Evolutionary conservation across 495 filamentous ascomycete species (phyloP).

Genomic region (Penicillium parvum): DNA sequence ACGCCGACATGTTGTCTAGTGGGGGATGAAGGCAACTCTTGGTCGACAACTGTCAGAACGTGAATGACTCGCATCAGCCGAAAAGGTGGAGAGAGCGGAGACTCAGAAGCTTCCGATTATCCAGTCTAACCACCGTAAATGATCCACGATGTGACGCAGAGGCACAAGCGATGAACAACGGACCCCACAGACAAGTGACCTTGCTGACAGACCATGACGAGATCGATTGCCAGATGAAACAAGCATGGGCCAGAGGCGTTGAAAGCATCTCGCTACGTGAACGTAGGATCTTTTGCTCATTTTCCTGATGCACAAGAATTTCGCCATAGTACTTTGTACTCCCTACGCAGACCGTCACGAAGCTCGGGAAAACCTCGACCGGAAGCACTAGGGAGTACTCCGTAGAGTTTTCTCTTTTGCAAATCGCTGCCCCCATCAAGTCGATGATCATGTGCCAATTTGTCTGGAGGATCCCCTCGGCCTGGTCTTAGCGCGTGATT

Average conservation of each 20-base stretch:
- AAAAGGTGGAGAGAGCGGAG: too few species aligned
- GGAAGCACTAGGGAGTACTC: too few species aligned
- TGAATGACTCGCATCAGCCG: too few species aligned
- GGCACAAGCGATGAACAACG: background rate
- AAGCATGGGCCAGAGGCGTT: background rate
- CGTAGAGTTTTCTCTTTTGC: background rate
- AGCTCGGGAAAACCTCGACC: too few species aligned
- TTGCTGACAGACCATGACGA: background rate
- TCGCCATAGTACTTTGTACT: background rate
- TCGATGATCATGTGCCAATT: constrained; percentile 11
- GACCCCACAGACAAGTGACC: background rate
- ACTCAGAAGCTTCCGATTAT: too few species aligned
- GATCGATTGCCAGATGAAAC: background rate
- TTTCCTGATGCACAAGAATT: background rate
- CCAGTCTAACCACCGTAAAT: too few species aligned
- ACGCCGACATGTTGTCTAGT: too few species aligned
- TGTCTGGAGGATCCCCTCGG: constrained; percentile 13
- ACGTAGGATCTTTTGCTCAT: background rate
- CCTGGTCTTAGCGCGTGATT: constrained; percentile 23
- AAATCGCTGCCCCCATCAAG: constrained; percentile 3
- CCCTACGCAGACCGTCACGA: background rate
- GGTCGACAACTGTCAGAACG: too few species aligned
- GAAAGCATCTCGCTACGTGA: background rate
- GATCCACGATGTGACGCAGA: background rate
- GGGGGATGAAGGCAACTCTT: too few species aligned